phyloP scores from a whole-genome alignment of 2,329 filamentous ascomycete genomes.

The Pleomassaria siparia region DNA sequence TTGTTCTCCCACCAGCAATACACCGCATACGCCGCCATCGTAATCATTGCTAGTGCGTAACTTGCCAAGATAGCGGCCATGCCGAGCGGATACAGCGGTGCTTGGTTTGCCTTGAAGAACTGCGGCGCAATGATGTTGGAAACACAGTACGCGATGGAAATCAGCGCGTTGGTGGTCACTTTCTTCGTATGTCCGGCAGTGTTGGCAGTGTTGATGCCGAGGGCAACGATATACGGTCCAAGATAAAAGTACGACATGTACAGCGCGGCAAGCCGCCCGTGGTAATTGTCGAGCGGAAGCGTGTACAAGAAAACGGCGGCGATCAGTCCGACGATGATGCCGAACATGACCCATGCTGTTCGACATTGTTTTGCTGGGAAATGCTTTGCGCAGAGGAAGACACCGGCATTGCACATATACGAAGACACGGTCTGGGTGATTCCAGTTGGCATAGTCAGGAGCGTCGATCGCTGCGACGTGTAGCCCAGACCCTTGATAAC shows the following conservation, averaged over 20 bases:
- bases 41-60: slow-evolving; percentile 24
- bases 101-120: slow-evolving; percentile 42
- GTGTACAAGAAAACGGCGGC: slow-evolving; percentile 30
- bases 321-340: slow-evolving; percentile 30
- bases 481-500: slow-evolving; percentile 40
- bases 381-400: slow-evolving; percentile 35
- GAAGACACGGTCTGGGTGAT: slow-evolving; percentile 37
- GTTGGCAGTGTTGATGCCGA: slow-evolving; percentile 17
- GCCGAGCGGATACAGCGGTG: slow-evolving; percentile 38
- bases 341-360: slow-evolving; percentile 29
- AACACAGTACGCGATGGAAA: slow-evolving; percentile 44
- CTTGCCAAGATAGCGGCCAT: slow-evolving; percentile 23
- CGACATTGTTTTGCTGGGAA: slow-evolving; percentile 18
- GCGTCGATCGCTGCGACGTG: slow-evolving; percentile 26
- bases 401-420: slow-evolving; percentile 44
- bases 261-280: slow-evolving; percentile 29
- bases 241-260: slow-evolving; percentile 31
- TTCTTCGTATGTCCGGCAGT: slow-evolving; percentile 43
- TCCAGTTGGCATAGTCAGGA: slow-evolving; percentile 30
- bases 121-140: slow-evolving; percentile 46
- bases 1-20: slow-evolving; percentile 38
- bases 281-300: slow-evolving; percentile 25
- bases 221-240: slow-evolving; percentile 14
- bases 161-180: slow-evolving; percentile 36
- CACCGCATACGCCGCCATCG: slow-evolving; percentile 29